Conservation (phyloP, 73 alveolate genomes). For the Paramecium biaurelia region DNA sequence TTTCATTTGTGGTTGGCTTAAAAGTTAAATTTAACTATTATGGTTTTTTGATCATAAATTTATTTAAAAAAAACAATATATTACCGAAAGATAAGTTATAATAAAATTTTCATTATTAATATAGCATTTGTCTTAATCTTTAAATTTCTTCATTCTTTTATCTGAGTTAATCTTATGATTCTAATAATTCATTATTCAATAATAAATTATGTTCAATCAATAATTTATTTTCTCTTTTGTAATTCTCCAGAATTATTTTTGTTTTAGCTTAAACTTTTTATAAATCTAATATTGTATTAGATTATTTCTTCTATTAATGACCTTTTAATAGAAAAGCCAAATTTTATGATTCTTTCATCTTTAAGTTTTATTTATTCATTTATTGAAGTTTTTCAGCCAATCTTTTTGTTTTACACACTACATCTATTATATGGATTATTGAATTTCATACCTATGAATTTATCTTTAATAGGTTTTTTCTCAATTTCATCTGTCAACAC, state of each 20-base stretch:
- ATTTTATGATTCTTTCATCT: not conserved
- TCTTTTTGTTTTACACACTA: conserved; percentile 30
- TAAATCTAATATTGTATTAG: not conserved
- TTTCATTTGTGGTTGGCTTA: not conserved
- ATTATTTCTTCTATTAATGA: not conserved
- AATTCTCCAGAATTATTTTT: not conserved
- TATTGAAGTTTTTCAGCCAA: conserved; percentile 8
- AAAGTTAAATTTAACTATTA: not conserved
- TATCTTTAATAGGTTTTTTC: not conserved
- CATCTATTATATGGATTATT: not conserved
- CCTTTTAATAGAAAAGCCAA: not conserved
- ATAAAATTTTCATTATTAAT: not conserved
- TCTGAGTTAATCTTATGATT: not conserved
- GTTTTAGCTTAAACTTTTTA: not conserved
- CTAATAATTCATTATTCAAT: not conserved
- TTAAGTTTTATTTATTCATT: not conserved
- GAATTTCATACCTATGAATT: not conserved
- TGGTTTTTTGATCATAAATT: not conserved
- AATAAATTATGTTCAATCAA: not conserved
- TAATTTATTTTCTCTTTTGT: conserved; percentile 9
- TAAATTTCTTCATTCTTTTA: not conserved
- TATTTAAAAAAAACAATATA: not conserved
- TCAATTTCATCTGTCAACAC: conserved; percentile 28
- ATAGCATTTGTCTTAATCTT: not conserved
- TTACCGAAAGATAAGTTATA: not conserved